Evolutionary conservation across 352 stramenopile species (phyloP), one percentile per base, ranked within the genome.

Genomic region (Phytophthora vignae): DNA sequence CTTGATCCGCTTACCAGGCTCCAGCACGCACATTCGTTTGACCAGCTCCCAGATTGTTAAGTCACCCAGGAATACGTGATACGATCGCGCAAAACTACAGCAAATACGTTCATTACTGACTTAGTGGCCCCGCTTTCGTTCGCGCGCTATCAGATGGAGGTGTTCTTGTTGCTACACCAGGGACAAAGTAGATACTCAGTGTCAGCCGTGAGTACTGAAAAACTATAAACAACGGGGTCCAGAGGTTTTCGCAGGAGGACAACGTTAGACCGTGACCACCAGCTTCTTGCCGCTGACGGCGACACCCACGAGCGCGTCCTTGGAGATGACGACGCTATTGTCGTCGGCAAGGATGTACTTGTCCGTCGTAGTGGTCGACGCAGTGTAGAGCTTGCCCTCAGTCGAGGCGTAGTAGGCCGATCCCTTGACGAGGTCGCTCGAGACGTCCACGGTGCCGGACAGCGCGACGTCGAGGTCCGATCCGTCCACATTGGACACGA

Each of bases 241-340:
- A 56, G 21, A 60, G 54, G 14, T 5, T 53, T 53, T 7, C 33
- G 31, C 31, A 22, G n/a, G 21, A 7, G 40, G 40, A 25, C 11
- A 55, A 27, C 21, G 42, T 69, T 80, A 83, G 59, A 79, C 76
- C 3, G 76, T 85, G 54, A 93, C 81, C 42, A 91, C 83, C 11
- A 94, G 71, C 64, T 88, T 90, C 54, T 79, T 79, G 67, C 63
- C 69, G 75, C 80, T 84, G 58, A 95, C 69, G 50, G 87, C 87
- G 21, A 93, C 78, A 53, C 87, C 85, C 11, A 95, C 84, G 27
- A 91, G 76, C 17, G 84, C 76, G 56, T 93, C 85, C 74, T 92
- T 93, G 58, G 87, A 93, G 60, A 93, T 80, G 54, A 95, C 83
- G 36, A 93, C 66, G 61, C 66, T 90, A 79, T 93, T 90, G 69